phyloP scores from a whole-genome alignment of 129 eudicot species.

The Pulicaria dysenterica region DNA sequence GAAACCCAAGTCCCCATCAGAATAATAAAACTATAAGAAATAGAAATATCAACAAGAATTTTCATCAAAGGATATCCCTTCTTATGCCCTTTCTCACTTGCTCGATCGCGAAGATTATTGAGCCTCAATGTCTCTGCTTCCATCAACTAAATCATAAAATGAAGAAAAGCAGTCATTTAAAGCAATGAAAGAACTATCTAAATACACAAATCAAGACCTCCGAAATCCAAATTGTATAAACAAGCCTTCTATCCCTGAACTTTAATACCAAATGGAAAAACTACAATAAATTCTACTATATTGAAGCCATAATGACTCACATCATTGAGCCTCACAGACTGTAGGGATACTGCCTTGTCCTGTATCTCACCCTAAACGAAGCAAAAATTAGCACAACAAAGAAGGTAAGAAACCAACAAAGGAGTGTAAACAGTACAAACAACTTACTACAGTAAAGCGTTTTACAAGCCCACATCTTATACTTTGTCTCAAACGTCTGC shows the following conservation, averaged over 20 bases:
- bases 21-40: background rate
- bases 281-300: background rate
- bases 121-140: conserved; percentile 74
- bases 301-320: conserved; percentile 48
- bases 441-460: conserved; percentile 73
- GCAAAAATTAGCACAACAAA: conserved; percentile 22
- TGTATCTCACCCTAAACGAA: conserved; percentile 74
- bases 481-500: conserved; percentile 80
- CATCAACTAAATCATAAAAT: conserved; percentile 50
- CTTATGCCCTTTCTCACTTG: conserved; percentile 83
- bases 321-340: conserved; percentile 63
- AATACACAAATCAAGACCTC: background rate
- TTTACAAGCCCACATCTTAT: conserved; percentile 82
- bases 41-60: background rate
- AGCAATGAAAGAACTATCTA: background rate
- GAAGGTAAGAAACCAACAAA: background rate
- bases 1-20: conserved; percentile 25
- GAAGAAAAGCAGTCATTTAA: conserved; percentile 10
- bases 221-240: too few species aligned
- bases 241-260: too few species aligned
- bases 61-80: conserved; percentile 74
- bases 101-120: conserved; percentile 79
- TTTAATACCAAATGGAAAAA: background rate
- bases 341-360: conserved; percentile 70
- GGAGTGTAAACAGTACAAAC: conserved; percentile 10